Base-by-base conservation (phyloP, 192 early-diverging fungal genomes). In the Spinellus fusiger region DNA sequence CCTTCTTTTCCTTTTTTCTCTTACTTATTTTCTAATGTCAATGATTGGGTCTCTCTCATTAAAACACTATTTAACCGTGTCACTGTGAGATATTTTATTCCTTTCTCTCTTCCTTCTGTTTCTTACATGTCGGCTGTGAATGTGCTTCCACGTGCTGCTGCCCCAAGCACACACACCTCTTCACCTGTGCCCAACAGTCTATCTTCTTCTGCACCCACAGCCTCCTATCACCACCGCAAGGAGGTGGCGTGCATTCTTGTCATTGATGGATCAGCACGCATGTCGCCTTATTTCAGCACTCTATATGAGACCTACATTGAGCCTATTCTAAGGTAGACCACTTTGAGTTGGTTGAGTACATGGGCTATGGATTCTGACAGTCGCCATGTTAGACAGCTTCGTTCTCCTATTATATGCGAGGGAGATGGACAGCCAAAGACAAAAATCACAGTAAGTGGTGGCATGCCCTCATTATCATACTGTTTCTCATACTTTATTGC, bases 211-310 rank as follows among this genome's bases (percentile, higher is more conserved):
- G 4, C 54, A 64, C 13, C 58, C 61, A 55, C 63, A 62, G 25
- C 70, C 1, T 57, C 73, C 28, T 49, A 64, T 16, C 56, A 62
- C n/a, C 68, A 75, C 4, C 66, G 76, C 33, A 74, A 71, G 46
- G 79, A 84, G 53, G 76, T 84, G 32, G 73, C 76, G 3, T 77
- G 77, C 37, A 79, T 80, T 2, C 70, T 84, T 73, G 81, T 75
- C 1, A 68, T 84, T 47, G 81, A 84, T 57, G 76, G 73, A 31
- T 75, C 81, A 10, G 81, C 77, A 1, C 64, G 65, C 47, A 77
- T 84, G 74, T 70, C 66, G 12, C 65, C 66, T 2, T 56, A 71
- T 35, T 77, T 84, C 52, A 61, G 61, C 44, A 55, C 68, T 5
- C 49, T 84, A 16, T 77, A 77, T 53, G 69, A 75, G 29, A 70